phyloP scores from a whole-genome alignment of 2,329 filamentous ascomycete genomes.

The Fusarium ambrosium region DNA sequence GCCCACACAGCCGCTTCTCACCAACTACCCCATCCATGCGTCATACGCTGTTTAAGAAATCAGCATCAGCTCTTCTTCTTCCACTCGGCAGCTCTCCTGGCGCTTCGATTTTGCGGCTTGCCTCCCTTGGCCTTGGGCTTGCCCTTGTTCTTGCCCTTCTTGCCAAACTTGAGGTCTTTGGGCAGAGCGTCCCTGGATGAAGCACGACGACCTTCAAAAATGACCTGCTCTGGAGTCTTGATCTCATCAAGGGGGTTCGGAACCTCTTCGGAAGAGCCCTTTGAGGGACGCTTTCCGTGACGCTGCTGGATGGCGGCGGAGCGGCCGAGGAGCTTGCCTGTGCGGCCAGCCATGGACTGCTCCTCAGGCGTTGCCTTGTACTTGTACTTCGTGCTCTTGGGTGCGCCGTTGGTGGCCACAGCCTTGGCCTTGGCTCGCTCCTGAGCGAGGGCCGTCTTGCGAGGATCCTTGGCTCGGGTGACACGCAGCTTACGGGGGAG shows the following conservation, averaged over 20 bases:
- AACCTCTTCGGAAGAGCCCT: conserved; percentile 40
- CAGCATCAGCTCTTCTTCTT: conserved; percentile 55
- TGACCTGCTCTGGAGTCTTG: conserved; percentile 76
- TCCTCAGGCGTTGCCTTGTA: conserved; percentile 79
- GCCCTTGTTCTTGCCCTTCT: conserved; percentile 64
- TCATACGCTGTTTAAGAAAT: conserved; percentile 6
- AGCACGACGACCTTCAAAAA: conserved; percentile 87
- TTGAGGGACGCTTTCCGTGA: conserved; percentile 44
- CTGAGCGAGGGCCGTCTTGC: conserved; percentile 68
- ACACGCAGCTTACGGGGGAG: conserved; percentile 91
- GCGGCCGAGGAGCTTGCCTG: conserved; percentile 79
- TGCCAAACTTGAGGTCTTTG: conserved; percentile 71
- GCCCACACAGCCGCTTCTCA: conserved; percentile 17
- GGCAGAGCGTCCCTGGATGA: conserved; percentile 75
- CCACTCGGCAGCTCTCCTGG: conserved; percentile 60
- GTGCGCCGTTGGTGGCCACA: conserved; percentile 54
- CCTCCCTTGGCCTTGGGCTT: conserved; percentile 61
- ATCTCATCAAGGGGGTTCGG: conserved; percentile 43
- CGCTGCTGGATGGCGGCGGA: conserved; percentile 69
- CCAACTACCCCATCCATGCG: conserved; percentile 5
- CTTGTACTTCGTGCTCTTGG: conserved; percentile 68
- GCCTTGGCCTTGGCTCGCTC: conserved; percentile 49
- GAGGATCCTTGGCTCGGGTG: conserved; percentile 82
- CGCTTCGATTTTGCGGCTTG: conserved; percentile 55
- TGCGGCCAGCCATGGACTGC: conserved; percentile 79